Evolutionary conservation across 495 filamentous ascomycete genomes (phyloP).

Genomic region (Saxophila tyrrhenica): DNA sequence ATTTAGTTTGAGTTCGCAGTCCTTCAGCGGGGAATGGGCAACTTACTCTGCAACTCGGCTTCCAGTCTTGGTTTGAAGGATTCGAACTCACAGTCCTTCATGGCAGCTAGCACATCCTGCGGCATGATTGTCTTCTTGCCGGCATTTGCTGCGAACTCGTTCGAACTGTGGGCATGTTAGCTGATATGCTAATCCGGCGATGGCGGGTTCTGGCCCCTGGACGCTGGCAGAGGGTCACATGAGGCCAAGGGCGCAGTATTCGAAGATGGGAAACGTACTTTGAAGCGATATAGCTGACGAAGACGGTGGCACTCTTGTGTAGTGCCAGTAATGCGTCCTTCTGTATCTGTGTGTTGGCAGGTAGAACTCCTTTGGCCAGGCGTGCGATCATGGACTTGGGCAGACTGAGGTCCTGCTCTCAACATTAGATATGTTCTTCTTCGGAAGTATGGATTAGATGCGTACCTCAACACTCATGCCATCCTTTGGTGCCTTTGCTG

Average conservation of each 20-base stretch:
- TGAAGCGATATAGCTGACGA: slow-evolving; percentile 78
- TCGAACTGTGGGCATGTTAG: slow-evolving; percentile 49
- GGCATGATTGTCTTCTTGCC: slow-evolving; percentile 81
- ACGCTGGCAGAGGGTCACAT: background rate
- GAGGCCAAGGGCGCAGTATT: background rate
- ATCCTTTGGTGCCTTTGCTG: slow-evolving; percentile 19
- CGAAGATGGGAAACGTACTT: slow-evolving; percentile 49
- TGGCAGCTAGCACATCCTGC: slow-evolving; percentile 67
- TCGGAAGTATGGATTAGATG: background rate
- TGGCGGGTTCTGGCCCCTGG: background rate
- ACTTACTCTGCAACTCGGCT: slow-evolving; percentile 49
- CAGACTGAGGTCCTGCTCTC: slow-evolving; percentile 70
- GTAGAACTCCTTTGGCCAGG: slow-evolving; percentile 93
- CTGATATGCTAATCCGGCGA: background rate
- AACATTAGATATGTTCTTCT: background rate
- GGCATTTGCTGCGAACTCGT: slow-evolving; percentile 52
- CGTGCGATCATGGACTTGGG: slow-evolving; percentile 90
- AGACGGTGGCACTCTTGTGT: slow-evolving; percentile 87
- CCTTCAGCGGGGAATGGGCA: background rate
- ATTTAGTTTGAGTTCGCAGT: background rate
- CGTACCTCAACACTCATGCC: slow-evolving; percentile 29
- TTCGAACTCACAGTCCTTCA: slow-evolving; percentile 74
- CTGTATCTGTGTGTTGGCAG: slow-evolving; percentile 85
- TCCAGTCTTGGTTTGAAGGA: slow-evolving; percentile 55
- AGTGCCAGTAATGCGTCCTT: slow-evolving; percentile 87